phyloP scores from a whole-genome alignment of 805 yeast species.

The Teunomyces atbi region DNA sequence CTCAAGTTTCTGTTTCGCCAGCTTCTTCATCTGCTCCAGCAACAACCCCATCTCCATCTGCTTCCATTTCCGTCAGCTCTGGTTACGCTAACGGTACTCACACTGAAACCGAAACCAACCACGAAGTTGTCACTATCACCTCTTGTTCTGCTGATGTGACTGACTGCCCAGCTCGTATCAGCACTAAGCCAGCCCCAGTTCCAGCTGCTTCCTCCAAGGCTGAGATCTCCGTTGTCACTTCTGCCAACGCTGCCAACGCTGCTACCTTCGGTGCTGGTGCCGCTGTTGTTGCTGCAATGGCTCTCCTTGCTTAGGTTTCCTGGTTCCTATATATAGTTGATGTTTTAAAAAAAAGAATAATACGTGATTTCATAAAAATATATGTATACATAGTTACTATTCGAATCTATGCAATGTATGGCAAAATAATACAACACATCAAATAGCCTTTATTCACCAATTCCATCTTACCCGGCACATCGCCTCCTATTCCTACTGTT shows the following conservation, averaged over 20 bases:
- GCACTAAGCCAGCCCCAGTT: slow-evolving; percentile 16
- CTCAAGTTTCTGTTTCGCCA: slow-evolving; percentile 21
- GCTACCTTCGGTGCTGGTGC: slow-evolving; percentile 15
- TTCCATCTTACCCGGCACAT: no score
- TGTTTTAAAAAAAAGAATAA: not conserved
- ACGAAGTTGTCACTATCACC: slow-evolving; percentile 27
- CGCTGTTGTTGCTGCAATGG: slow-evolving; percentile 12
- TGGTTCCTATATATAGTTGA: not conserved
- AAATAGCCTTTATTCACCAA: no score
- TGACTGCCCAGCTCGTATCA: slow-evolving; percentile 24
- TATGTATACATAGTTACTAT: no score
- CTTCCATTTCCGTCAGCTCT: slow-evolving; percentile 7
- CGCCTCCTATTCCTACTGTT: no score
- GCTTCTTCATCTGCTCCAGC: slow-evolving; percentile 12
- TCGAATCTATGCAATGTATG: no score
- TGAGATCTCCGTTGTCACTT: slow-evolving; percentile 19
- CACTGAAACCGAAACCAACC: slow-evolving; percentile 18
- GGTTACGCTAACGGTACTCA: slow-evolving; percentile 13
- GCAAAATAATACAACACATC: no score
- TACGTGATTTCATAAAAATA: not conserved
- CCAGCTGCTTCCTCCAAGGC: slow-evolving; percentile 20
- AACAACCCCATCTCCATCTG: slow-evolving; percentile 5
- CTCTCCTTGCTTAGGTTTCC: slow-evolving; percentile 11
- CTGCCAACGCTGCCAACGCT: slow-evolving; percentile 16
- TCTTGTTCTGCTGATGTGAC: slow-evolving; percentile 25